phyloP scores from a whole-genome alignment of 2,329 filamentous ascomycete species.

The Trichoderma cornu-damae region DNA sequence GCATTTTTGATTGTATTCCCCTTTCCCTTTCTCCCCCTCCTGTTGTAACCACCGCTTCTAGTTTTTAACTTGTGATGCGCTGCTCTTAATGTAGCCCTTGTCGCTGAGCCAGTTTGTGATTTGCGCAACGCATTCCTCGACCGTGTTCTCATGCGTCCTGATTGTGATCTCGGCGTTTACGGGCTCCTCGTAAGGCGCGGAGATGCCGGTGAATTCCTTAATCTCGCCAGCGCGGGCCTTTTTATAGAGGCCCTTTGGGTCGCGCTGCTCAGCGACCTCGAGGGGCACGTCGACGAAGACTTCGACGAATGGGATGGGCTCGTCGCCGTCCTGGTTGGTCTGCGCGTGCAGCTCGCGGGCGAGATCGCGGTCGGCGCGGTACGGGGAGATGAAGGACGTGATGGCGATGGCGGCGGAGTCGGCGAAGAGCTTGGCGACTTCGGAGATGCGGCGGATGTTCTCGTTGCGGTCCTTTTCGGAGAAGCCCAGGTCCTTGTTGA shows the following conservation, averaged over 20 bases:
- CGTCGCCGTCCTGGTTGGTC: conserved; percentile 48
- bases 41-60: neutral
- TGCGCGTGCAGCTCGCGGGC: conserved; percentile 75
- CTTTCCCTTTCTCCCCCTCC: neutral
- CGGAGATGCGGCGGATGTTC: conserved; percentile 94
- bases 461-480: conserved; percentile 89
- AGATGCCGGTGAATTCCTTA: conserved; percentile 95
- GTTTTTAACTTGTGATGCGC: neutral
- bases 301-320: conserved; percentile 82
- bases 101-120: conserved; percentile 75
- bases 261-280: conserved; percentile 86
- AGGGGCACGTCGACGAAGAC: conserved; percentile 89
- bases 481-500: conserved; percentile 98
- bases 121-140: conserved; percentile 82
- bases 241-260: conserved; percentile 97
- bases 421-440: conserved; percentile 95
- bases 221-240: conserved; percentile 91
- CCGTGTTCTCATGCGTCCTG: conserved; percentile 71
- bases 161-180: conserved; percentile 82
- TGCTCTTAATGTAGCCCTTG: conserved; percentile 47
- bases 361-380: conserved; percentile 76
- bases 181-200: conserved; percentile 90
- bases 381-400: conserved; percentile 95
- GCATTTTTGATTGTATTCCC: neutral
- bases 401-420: conserved; percentile 83